phyloP scores from a whole-genome alignment of 2,329 filamentous ascomycete species.

The Diaporthe sp. region DNA sequence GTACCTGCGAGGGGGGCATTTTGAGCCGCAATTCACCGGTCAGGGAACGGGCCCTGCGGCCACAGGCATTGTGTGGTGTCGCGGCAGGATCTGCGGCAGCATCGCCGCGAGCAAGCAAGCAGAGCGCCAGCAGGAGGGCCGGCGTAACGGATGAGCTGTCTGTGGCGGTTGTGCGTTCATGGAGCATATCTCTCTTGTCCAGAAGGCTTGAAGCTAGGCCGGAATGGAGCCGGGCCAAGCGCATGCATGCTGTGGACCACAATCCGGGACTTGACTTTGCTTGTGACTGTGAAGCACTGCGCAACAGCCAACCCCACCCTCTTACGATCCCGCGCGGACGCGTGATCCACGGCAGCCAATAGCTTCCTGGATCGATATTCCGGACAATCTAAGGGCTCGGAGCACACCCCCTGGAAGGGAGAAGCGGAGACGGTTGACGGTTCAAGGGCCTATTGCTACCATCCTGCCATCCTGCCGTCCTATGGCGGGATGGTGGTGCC shows the following conservation, averaged over 20 bases:
- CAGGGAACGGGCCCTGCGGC: neutral
- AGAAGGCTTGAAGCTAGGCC: constrained; percentile 24
- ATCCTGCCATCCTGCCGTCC: constrained; percentile 14
- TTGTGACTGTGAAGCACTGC: constrained; percentile 30
- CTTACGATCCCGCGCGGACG: constrained; percentile 18
- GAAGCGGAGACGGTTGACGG: constrained; percentile 23
- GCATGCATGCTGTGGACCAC: constrained; percentile 19
- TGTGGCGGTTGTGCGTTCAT: constrained; percentile 1
- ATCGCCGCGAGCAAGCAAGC: constrained; percentile 5
- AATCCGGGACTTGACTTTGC: constrained; percentile 16
- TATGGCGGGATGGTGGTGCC: constrained; percentile 24
- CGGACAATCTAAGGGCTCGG: constrained; percentile 20
- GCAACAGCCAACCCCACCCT: constrained; percentile 31
- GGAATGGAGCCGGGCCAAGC: constrained; percentile 23
- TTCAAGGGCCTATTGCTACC: constrained; percentile 7
- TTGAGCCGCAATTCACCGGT: constrained; percentile 35
- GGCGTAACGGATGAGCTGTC: constrained; percentile 28
- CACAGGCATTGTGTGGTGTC: constrained; percentile 17
- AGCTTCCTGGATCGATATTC: neutral
- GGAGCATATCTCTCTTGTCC: neutral
- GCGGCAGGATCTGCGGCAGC: constrained; percentile 25
- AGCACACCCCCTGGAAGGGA: constrained; percentile 8
- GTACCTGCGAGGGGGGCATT: constrained; percentile 24
- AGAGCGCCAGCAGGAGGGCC: neutral
- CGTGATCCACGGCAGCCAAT: constrained; percentile 29